These are phyloP conservation scores for Podila verticillata DNA, from an alignment of 192 early-diverging fungal species.

Conservation along the genomic window DNA sequence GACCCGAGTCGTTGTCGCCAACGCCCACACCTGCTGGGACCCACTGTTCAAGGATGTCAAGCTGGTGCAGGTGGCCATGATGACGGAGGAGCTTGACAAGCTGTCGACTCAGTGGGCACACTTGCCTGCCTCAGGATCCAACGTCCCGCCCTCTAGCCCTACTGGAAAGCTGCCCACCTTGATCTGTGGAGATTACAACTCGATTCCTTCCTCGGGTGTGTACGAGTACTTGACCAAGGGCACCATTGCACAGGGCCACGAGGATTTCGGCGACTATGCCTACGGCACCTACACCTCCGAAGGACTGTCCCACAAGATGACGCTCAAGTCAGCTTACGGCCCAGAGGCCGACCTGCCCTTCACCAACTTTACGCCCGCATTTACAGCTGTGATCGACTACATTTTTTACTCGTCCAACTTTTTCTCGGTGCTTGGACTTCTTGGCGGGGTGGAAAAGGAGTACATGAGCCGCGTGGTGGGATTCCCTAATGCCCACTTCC, in stretches of 20 bases:
- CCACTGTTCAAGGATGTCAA: conserved; percentile 93
- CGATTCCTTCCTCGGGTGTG: conserved; percentile 87
- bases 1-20: conserved; percentile 79
- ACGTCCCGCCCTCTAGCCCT: conserved; percentile 36
- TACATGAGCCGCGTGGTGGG: conserved; percentile 85
- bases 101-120: conserved; percentile 64
- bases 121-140: conserved; percentile 27
- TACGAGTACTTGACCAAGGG: conserved; percentile 90
- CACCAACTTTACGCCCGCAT: conserved; percentile 92
- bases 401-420: conserved; percentile 89
- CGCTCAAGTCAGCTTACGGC: conserved; percentile 85
- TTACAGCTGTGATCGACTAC: conserved; percentile 92
- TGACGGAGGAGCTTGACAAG: conserved; percentile 89
- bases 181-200: conserved; percentile 97
- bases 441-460: conserved; percentile 84
- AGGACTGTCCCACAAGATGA: conserved; percentile 83
- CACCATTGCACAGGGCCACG: conserved; percentile 80
- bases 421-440: conserved; percentile 78
- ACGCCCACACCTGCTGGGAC: conserved; percentile 96
- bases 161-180: conserved; percentile 67
- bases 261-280: conserved; percentile 80
- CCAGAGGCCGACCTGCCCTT: conserved; percentile 81
- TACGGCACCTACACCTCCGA: conserved; percentile 89
- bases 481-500: conserved; percentile 92
- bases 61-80: conserved; percentile 92